Evolutionary conservation across 1,284 basidiomycete genomes (phyloP).

Genomic region (Tilletia indica): DNA sequence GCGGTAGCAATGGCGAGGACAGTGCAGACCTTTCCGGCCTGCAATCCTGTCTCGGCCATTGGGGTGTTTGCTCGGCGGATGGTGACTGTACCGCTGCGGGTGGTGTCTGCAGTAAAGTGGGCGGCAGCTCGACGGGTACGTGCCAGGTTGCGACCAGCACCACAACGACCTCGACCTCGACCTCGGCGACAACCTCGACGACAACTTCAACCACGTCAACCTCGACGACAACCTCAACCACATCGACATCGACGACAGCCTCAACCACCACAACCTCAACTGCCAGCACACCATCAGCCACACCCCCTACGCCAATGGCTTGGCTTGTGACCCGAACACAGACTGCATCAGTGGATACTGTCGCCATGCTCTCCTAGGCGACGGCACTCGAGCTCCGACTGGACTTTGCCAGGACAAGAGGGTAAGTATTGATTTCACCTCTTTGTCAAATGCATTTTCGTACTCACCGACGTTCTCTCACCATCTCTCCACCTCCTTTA

Average conservation of each 20-base stretch:
- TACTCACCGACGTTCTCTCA: too few species aligned
- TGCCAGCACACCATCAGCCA: neutral
- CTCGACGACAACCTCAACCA: too few species aligned
- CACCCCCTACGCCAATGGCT: neutral
- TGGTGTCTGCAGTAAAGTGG: too few species aligned
- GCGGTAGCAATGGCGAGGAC: too few species aligned
- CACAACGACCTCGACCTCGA: neutral
- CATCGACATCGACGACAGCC: neutral
- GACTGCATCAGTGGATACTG: neutral
- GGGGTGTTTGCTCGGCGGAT: neutral
- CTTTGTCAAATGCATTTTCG: too few species aligned
- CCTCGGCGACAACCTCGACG: neutral
- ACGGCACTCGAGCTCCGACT: neutral
- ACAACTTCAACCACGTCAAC: neutral
- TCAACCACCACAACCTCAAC: neutral
- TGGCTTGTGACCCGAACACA: neutral
- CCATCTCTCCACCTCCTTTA: too few species aligned
- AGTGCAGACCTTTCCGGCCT: too few species aligned
- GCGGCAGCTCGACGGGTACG: too few species aligned
- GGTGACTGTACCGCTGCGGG: too few species aligned
- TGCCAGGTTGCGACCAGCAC: too few species aligned
- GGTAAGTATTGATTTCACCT: neutral
- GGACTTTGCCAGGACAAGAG: neutral
- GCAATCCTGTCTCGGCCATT: too few species aligned
- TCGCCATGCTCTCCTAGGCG: neutral